These are phyloP conservation scores for Cinnamomum chago DNA, from an alignment of 164 flowering plant species.

Conservation along the genomic window DNA sequence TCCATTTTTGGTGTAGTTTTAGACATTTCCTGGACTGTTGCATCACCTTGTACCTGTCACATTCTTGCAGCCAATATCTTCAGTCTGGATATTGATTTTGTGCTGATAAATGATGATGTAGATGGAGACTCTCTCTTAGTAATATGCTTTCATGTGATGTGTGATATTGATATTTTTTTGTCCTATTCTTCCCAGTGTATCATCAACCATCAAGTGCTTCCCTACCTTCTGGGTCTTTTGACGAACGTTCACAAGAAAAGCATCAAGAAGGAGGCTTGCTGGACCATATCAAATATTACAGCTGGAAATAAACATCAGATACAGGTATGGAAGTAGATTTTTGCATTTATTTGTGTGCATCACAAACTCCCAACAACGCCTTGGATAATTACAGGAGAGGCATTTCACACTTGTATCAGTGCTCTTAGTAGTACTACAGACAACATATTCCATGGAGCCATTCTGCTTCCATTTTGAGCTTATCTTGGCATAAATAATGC, in stretches of 20 bases:
- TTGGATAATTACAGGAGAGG: neutral
- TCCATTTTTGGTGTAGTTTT: too few species aligned
- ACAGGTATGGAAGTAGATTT: slow-evolving; percentile 37
- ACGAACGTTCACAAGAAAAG: slow-evolving; percentile 57
- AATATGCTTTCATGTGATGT: too few species aligned
- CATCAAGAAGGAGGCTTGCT: slow-evolving; percentile 81
- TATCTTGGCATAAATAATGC: too few species aligned
- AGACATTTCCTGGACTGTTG: too few species aligned
- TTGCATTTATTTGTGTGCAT: too few species aligned
- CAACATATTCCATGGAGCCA: neutral
- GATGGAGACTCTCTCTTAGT: too few species aligned
- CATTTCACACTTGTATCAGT: neutral
- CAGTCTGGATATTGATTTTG: too few species aligned
- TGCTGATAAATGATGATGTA: too few species aligned
- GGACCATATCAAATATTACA: slow-evolving; percentile 86
- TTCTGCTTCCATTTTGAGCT: neutral
- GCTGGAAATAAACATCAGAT: slow-evolving; percentile 73
- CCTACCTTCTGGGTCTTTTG: slow-evolving; percentile 53
- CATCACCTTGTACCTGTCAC: too few species aligned
- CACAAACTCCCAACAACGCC: too few species aligned
- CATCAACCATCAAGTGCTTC: slow-evolving; percentile 53
- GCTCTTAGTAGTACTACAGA: neutral
- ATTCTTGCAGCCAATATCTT: too few species aligned
- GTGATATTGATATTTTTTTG: neutral
- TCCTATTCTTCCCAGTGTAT: slow-evolving; percentile 36